Evolutionary conservation across 805 yeast genomes (phyloP), one percentile per base, ranked within the genome.

Genomic region (Metschnikowia proteae): DNA sequence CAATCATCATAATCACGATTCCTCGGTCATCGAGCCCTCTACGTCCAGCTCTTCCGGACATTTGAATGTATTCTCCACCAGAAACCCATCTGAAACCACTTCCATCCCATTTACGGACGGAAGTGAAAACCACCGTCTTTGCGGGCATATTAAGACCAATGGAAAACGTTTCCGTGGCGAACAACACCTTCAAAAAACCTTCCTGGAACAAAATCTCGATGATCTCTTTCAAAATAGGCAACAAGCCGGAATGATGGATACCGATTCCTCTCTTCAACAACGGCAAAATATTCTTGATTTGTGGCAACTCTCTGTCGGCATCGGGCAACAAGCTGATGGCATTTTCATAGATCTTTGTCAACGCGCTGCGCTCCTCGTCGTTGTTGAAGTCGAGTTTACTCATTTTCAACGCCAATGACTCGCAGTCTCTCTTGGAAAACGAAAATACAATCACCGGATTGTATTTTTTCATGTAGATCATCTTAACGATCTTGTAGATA

Each of bases 11-110:
- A 57, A 94, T 94, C 43, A 94, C 99, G 67, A 94, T 90, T 72
- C 99, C 99, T 67, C 99, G 86, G 66, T 94, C 99, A 78, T 94
- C 99, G 59, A 94, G 79, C 63, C 99, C 99, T 79, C 99, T 88
- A 77, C 99, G 91, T 60, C 99, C 99, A 23, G 99, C 99, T 70
- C 99, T 84, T 57, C 99, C 99, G 39, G 97, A 88, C 99, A 94
- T 94, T 73, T 94, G 99, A 63, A 94, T 94, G 70, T 94, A 94
- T 71, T 94, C 99, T 74, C 99, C 99, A 51, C 99, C 99, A 48
- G 96, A 88, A 30, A 94, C 97, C 99, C 99, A 94, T 70, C 99
- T 83, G 76, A 92, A 90, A 17, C 92, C 96, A 54, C 81, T 83
- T 60, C 99, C 99, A 71, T 94, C 99, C 96, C 97, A 94, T 67